Evolutionary conservation across 2,329 filamentous ascomycete species (phyloP).

Genomic region (Exophiala lecanii-corni): DNA sequence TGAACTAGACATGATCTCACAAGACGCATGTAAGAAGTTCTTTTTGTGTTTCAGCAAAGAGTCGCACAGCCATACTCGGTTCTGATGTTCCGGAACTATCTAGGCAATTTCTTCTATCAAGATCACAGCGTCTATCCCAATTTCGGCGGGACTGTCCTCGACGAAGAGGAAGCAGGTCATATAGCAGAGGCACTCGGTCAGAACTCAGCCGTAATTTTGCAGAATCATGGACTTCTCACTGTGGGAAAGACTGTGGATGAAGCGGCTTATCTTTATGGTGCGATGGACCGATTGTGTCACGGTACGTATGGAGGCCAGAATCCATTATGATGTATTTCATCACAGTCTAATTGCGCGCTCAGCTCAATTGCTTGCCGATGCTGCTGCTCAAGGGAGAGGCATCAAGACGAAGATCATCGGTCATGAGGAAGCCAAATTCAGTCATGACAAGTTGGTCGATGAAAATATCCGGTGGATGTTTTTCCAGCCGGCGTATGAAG

Average conservation of each 20-base stretch:
- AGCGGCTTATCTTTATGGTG: not conserved
- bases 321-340: too few species aligned
- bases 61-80: too few species aligned
- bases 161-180: slow-evolving; percentile 34
- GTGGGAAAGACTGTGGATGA: slow-evolving; percentile 40
- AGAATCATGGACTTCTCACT: slow-evolving; percentile 39
- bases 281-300: slow-evolving; percentile 2
- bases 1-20: slow-evolving; percentile 43
- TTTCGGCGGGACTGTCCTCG: slow-evolving; percentile 9
- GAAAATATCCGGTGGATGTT: not conserved
- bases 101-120: not conserved
- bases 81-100: too few species aligned
- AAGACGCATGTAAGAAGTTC: slow-evolving; percentile 40
- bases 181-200: slow-evolving; percentile 35
- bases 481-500: not conserved
- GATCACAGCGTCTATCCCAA: not conserved
- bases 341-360: too few species aligned
- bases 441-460: not conserved
- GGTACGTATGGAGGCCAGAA: not conserved
- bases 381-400: not conserved
- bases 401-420: not conserved
- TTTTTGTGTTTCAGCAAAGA: too few species aligned
- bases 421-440: not conserved
- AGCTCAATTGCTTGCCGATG: not conserved
- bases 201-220: slow-evolving; percentile 36